A percentile compares a stretch with the other conserved stretches of the same genome.
Evolutionary conservation across 768 basidiomycete genomes (phyloP).

Genomic region (Leccinum boreale): DNA sequence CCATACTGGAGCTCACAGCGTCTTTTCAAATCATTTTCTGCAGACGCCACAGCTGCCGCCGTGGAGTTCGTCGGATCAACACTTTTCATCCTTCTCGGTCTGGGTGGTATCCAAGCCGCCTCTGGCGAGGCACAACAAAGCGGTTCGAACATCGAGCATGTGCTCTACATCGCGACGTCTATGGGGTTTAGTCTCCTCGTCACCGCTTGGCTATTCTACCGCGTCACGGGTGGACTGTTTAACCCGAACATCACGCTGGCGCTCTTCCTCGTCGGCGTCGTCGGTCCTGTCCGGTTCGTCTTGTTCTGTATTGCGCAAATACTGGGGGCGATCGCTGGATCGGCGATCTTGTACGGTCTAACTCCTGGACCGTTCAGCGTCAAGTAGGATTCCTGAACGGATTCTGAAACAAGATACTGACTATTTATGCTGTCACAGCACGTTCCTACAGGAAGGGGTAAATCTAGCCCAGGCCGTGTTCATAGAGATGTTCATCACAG

Average conservation of each 20-base stretch:
- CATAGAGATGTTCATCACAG: slow-evolving; percentile 70
- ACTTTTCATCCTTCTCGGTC: slow-evolving; percentile 61
- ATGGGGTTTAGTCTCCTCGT: slow-evolving; percentile 63
- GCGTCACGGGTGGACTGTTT: slow-evolving; percentile 61
- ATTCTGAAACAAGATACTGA: neutral
- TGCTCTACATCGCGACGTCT: slow-evolving; percentile 54
- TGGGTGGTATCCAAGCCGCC: slow-evolving; percentile 62
- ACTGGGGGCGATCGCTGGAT: slow-evolving; percentile 55
- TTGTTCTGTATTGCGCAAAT: slow-evolving; percentile 63
- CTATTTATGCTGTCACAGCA: slow-evolving; percentile 35
- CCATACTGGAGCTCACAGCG: slow-evolving; percentile 24
- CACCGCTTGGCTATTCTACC: slow-evolving; percentile 66
- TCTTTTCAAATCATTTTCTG: slow-evolving; percentile 28
- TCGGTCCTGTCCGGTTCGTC: slow-evolving; percentile 53
- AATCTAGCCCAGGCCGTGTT: slow-evolving; percentile 60
- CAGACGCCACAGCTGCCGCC: slow-evolving; percentile 48
- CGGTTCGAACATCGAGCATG: slow-evolving; percentile 37
- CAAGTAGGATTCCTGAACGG: slow-evolving; percentile 38
- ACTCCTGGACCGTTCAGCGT: slow-evolving; percentile 53
- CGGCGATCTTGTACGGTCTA: slow-evolving; percentile 51
- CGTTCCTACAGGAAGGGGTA: slow-evolving; percentile 42
- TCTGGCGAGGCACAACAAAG: slow-evolving; percentile 33
- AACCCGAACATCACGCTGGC: slow-evolving; percentile 63
- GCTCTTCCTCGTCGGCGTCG: slow-evolving; percentile 52
- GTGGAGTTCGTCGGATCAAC: slow-evolving; percentile 60